Conservation (phyloP, 352 stramenopile genomes). For the Globisporangium takayamanum region DNA sequence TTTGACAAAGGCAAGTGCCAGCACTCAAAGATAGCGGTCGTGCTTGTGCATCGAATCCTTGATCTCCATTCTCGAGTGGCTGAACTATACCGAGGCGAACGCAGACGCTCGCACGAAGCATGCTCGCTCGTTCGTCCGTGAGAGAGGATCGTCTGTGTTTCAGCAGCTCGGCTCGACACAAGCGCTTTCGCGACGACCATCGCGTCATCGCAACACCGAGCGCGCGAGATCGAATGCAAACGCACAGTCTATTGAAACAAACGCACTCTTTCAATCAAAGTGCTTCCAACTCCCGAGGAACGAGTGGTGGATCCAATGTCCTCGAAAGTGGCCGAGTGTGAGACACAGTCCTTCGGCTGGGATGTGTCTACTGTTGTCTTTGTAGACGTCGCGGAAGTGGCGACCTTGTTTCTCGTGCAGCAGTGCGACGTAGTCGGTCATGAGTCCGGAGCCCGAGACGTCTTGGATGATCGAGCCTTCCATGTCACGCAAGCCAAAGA, state of each 20-base stretch:
- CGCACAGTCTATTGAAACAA: not conserved
- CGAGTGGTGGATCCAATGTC: slow-evolving; percentile 8
- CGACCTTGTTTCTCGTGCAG: slow-evolving; percentile 10
- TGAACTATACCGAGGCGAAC: no score
- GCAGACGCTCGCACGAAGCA: no score
- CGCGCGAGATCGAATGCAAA: no score
- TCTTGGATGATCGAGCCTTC: slow-evolving; percentile 10
- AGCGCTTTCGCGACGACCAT: no score
- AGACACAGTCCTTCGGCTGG: slow-evolving; percentile 9
- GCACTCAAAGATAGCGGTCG: no score
- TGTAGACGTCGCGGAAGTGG: slow-evolving; percentile 2
- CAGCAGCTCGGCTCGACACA: no score
- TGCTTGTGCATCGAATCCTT: no score
- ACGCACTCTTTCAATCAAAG: not conserved
- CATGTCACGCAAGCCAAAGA: slow-evolving; percentile 13
- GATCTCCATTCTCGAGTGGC: no score
- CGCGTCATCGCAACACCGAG: no score
- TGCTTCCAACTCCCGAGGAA: slow-evolving; percentile 6
- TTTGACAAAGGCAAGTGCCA: no score
- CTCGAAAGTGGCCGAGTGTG: not conserved
- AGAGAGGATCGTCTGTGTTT: no score
- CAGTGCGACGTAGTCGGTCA: slow-evolving; percentile 18
- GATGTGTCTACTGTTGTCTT: not conserved
- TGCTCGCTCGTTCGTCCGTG: no score
- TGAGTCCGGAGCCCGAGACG: slow-evolving; percentile 13